Evolutionary conservation across 2,329 filamentous ascomycete genomes (phyloP), one percentile per base, ranked within the genome.

Genomic region (Fragosphaeria purpurea): DNA sequence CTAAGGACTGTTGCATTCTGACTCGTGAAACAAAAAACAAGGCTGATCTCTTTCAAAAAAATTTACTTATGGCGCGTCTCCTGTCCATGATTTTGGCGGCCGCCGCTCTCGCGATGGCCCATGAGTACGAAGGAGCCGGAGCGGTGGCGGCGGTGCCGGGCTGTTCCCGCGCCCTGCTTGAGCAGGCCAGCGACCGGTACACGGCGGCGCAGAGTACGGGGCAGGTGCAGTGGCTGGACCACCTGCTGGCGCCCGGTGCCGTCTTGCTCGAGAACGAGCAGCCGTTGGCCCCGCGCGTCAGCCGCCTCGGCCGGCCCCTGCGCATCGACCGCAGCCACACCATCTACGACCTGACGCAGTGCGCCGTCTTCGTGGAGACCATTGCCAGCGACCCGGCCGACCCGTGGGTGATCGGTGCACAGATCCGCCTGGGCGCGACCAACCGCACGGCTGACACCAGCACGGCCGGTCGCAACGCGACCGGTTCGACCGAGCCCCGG

Each of bases 381-480:
- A 60, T 66, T 13, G 60, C 63, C 6, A 58, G 59, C 38, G 48
- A 53, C 33, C 47, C 61, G 31, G 13, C 48, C 38, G 58, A 62
- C 55, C 67, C 66, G 7, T 67, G 68, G 52, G 67, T 69, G 30
- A 57, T 68, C 49, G 66, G 64, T 43, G 62, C 62, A 22, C 67
- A 67, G 56, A 49, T 49, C 33, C 40, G 41, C 13, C 46, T 13
- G 35, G 7, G 11, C 7, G 35, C 35, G 11, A 11, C 35, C 7
- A 7, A 7, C 7, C 7, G 7, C 7, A 11, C 35, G 35, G 35
- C 35, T 7, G 35, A 7, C 7, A 11, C 35, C 7, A 11, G 7
- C 7, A 7, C 7, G 35, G 35, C 35, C 7, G 22, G 22, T 22
- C 35, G 35, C 11, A 11, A 11, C 35, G 35, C 7, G 8, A 37